Percentiles rank a stretch among this genome's conserved stretches.
phyloP scores from a whole-genome alignment of 1,139 yeast genomes.

The Candida sp. region DNA sequence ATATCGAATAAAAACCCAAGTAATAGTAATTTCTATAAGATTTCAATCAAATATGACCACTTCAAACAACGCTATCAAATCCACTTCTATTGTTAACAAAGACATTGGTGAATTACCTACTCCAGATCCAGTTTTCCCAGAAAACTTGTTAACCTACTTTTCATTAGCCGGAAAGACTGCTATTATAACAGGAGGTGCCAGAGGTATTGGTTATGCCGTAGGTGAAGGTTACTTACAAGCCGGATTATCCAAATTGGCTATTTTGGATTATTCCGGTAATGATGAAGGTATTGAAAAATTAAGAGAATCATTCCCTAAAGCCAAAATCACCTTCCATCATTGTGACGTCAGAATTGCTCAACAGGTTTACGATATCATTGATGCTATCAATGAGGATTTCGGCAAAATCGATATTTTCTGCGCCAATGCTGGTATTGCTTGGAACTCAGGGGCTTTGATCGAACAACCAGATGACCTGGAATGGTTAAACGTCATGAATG shows the following conservation, averaged over 20 bases:
- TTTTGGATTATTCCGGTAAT: constrained; percentile 37
- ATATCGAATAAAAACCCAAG: not conserved
- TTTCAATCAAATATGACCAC: constrained; percentile 12
- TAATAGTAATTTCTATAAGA: not conserved
- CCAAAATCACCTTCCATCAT: constrained; percentile 28
- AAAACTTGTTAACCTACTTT: constrained; percentile 35
- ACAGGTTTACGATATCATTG: constrained; percentile 32
- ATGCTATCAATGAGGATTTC: constrained; percentile 29
- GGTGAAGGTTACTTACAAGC: constrained; percentile 47
- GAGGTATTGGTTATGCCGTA: constrained; percentile 44
- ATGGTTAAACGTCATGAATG: constrained; percentile 44
- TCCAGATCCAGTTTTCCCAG: constrained; percentile 28
- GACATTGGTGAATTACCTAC: constrained; percentile 41
- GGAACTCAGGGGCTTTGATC: constrained; percentile 36
- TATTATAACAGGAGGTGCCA: constrained; percentile 42
- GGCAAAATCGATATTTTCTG: constrained; percentile 47
- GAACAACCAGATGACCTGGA: constrained; percentile 39
- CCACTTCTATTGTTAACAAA: constrained; percentile 26
- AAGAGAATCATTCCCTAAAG: constrained; percentile 25
- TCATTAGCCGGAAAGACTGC: constrained; percentile 35
- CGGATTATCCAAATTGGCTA: constrained; percentile 39
- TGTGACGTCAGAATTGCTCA: constrained; percentile 42
- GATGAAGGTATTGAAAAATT: constrained; percentile 27
- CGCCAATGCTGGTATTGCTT: constrained; percentile 52
- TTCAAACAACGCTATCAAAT: constrained; percentile 10